A percentile compares a stretch with the other conserved stretches of the same genome.
Evolutionary conservation across 495 filamentous ascomycete species (phyloP).

Genomic region (Symbiotaphrina buchneri): DNA sequence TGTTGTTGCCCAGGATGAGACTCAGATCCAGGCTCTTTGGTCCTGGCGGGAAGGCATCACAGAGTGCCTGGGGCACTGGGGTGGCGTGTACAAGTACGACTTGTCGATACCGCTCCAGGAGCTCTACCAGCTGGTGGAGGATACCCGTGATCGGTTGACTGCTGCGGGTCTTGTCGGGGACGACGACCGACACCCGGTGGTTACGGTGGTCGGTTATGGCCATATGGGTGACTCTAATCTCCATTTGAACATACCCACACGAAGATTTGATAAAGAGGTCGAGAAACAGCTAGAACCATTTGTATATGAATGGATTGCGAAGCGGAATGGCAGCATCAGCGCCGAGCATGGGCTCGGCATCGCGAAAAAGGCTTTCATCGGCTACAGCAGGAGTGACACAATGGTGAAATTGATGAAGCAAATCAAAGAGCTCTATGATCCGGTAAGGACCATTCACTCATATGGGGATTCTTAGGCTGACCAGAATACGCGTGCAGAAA

Average conservation of each 20-base stretch:
- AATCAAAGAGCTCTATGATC: conserved; percentile 79
- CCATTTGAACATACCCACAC: conserved; percentile 69
- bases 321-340: conserved; percentile 74
- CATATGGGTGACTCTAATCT: conserved; percentile 96
- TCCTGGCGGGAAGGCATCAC: conserved; percentile 83
- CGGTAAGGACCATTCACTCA: conserved; percentile 33
- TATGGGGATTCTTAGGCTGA: neutral
- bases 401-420: conserved; percentile 84
- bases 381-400: conserved; percentile 70
- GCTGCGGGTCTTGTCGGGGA: conserved; percentile 58
- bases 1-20: conserved; percentile 77
- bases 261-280: conserved; percentile 68
- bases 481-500: conserved; percentile 22
- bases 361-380: conserved; percentile 85
- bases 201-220: conserved; percentile 83
- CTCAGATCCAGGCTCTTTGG: conserved; percentile 72
- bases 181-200: conserved; percentile 53
- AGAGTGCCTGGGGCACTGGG: conserved; percentile 70
- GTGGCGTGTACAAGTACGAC: conserved; percentile 96
- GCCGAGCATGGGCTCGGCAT: conserved; percentile 89
- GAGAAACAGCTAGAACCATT: conserved; percentile 84
- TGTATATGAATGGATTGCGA: conserved; percentile 89
- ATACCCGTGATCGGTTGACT: conserved; percentile 45
- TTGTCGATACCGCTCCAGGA: conserved; percentile 80
- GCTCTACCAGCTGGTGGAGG: conserved; percentile 74